phyloP scores from a whole-genome alignment of 108 stramenopile species.

The Nannochloropsis granulata region DNA sequence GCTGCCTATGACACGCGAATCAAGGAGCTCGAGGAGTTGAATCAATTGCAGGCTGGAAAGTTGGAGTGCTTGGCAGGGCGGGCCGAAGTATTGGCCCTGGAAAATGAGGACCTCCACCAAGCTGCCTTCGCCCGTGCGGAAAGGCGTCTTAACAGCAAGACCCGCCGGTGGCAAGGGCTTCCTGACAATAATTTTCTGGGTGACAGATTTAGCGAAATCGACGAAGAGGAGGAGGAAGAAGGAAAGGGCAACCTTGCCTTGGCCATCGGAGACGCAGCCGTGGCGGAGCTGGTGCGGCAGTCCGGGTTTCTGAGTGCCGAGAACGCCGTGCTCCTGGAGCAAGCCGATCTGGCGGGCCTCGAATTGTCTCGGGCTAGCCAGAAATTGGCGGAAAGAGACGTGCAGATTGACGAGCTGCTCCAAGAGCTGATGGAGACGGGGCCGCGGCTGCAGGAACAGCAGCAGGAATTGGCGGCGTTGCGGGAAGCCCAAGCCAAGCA shows the following conservation, averaged over 20 bases:
- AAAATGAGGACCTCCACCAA: not conserved
- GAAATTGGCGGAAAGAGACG: not conserved
- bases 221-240: not conserved
- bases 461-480: not conserved
- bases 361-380: not conserved
- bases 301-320: not conserved
- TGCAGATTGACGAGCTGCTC: not conserved
- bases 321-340: not conserved
- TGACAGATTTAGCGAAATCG: not conserved
- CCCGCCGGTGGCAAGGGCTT: not conserved
- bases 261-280: not conserved
- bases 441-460: not conserved
- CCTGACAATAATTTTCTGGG: not conserved
- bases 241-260: not conserved
- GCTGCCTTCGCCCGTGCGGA: not conserved
- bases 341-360: not conserved
- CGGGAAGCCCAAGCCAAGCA: not conserved
- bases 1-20: slow-evolving; percentile 29
- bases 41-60: not conserved
- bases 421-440: not conserved
- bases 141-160: not conserved
- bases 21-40: not conserved
- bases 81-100: not conserved
- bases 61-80: not conserved
- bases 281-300: not conserved